A percentile compares a stretch with the other conserved stretches of the same genome.
phyloP scores from a whole-genome alignment of 2,329 filamentous ascomycete genomes.

The Nemania sp. region DNA sequence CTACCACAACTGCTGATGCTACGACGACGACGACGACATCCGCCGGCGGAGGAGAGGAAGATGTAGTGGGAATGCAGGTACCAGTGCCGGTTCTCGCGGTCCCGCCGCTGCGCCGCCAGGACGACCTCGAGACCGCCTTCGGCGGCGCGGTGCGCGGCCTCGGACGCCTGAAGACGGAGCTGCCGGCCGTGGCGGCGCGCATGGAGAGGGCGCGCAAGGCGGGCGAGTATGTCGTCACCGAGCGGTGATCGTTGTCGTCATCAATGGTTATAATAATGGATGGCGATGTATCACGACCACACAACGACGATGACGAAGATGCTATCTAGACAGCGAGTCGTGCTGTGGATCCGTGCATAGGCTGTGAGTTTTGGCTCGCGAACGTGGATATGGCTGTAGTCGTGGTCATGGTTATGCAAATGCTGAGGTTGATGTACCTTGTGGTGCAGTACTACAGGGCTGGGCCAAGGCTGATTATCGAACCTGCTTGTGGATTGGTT shows the following conservation, averaged over 20 bases:
- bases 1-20: not conserved
- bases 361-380: too few relatives aligned
- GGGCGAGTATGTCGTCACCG: slow-evolving; percentile 59
- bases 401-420: too few relatives aligned
- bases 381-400: too few relatives aligned
- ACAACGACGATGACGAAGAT: too few relatives aligned
- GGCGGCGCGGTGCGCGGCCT: slow-evolving; percentile 53
- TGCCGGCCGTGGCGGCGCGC: slow-evolving; percentile 64
- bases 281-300: too few relatives aligned
- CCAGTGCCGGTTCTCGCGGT: slow-evolving; percentile 37
- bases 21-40: not conserved
- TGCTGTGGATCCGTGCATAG: too few relatives aligned
- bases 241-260: slow-evolving; percentile 38
- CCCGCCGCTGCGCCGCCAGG: slow-evolving; percentile 49
- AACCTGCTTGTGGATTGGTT: too few relatives aligned
- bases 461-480: too few relatives aligned
- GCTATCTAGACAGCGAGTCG: too few relatives aligned
- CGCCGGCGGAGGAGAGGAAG: slow-evolving; percentile 13
- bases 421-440: too few relatives aligned
- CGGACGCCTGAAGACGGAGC: slow-evolving; percentile 58
- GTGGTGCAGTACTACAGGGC: too few relatives aligned
- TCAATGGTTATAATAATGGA: too few relatives aligned
- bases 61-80: slow-evolving; percentile 16
- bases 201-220: slow-evolving; percentile 67
- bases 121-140: slow-evolving; percentile 52